These are phyloP conservation scores for Gymnopus androsaceus DNA, from an alignment of 1,284 basidiomycete species.

Conservation along the genomic window DNA sequence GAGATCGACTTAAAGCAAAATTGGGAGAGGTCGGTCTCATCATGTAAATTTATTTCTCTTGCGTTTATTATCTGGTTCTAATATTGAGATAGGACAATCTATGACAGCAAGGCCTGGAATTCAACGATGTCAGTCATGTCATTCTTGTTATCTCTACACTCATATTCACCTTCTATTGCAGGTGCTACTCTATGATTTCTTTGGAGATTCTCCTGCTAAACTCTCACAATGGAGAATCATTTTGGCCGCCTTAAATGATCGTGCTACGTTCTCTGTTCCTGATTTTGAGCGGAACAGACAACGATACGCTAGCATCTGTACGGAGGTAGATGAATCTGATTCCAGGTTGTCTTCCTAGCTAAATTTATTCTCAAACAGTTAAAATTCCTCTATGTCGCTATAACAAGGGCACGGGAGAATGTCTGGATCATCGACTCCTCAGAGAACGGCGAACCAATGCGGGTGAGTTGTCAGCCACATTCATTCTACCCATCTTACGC, in stretches of 20 bases:
- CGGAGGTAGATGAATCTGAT: slow-evolving; percentile 46
- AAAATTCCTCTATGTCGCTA: slow-evolving; percentile 69
- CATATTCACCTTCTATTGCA: slow-evolving; percentile 27
- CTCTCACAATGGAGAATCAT: slow-evolving; percentile 61
- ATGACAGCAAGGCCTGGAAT: slow-evolving; percentile 75
- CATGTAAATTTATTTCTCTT: slow-evolving; percentile 52
- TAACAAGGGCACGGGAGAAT: slow-evolving; percentile 68
- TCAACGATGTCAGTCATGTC: slow-evolving; percentile 56
- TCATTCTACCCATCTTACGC: not conserved
- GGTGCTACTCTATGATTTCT: slow-evolving; percentile 75
- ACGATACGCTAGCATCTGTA: slow-evolving; percentile 56
- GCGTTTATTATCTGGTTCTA: slow-evolving; percentile 4
- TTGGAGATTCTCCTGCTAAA: slow-evolving; percentile 59
- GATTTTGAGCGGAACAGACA: slow-evolving; percentile 48
- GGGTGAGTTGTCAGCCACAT: slow-evolving; percentile 37
- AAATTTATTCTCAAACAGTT: slow-evolving; percentile 40
- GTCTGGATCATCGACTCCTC: slow-evolving; percentile 70
- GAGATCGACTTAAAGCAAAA: slow-evolving; percentile 48
- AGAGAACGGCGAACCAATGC: slow-evolving; percentile 56
- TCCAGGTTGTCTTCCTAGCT: slow-evolving; percentile 5
- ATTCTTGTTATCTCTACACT: not conserved
- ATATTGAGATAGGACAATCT: slow-evolving; percentile 54
- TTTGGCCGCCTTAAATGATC: slow-evolving; percentile 42
- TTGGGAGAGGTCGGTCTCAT: slow-evolving; percentile 62
- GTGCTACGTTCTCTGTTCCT: slow-evolving; percentile 37